Evolutionary conservation across 805 yeast genomes (phyloP), one percentile per base, ranked within the genome.

Genomic region (Metschnikowia anglica): DNA sequence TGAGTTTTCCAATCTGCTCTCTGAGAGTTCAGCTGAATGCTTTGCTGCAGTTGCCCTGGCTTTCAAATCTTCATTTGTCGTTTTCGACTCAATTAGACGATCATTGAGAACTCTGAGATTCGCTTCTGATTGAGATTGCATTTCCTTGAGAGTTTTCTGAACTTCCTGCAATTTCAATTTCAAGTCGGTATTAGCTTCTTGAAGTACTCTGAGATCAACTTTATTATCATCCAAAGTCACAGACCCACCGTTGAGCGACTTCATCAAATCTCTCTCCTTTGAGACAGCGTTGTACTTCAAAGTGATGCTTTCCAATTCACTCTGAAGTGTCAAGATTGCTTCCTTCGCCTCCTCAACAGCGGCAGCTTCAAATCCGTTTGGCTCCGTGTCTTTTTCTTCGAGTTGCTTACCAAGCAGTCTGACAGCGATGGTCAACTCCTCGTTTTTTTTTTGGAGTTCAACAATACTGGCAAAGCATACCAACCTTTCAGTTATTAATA

Each of bases 361-460:
- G 3, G 66, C 63, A 16, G 72, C 68, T 49, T 78, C 81, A 17
- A 74, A 46, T 10, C 59, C 63, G 39, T 63, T 63, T 20, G 63
- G 44, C 47, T 66, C 68, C 25, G 60, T 58, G 52, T 86, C 95
- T 37, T 79, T 77, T 5, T 59, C 63, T 57, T 90, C 97, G 41
- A 90, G 66, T 54, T 81, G 79, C 29, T 74, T 70, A 9, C 91
- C 95, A 13, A 91, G 68, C 38, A 77, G 78, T 48, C 98, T 75
- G 1, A 86, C 79, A 2, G 85, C 79, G 27, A 72, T 66, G 26
- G 89, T 63, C 20, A 91, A 70, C 39, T 88, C 85, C 51, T 82
- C 79, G 57, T 91, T 91, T 61, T 81, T 85, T 39, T 74, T 66
- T 54, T 88, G 86, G 39, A 91, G 66, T 37, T 85, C 95, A 10